Conservation (phyloP, 73 alveolate species). For the Breviolum minutum region DNA sequence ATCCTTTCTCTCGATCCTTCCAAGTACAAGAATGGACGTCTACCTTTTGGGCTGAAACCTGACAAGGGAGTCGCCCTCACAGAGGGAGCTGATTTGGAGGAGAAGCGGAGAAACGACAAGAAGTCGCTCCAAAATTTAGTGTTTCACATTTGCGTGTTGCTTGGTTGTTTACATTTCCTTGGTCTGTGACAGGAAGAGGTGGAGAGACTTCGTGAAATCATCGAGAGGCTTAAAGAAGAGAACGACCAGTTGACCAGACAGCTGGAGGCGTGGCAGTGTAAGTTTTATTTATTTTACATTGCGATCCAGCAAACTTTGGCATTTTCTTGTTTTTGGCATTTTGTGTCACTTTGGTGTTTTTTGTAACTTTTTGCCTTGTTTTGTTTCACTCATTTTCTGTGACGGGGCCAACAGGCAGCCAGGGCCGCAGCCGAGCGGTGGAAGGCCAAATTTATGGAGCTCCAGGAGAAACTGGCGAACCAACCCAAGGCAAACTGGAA, state of each 20-base stretch:
- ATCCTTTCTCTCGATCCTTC: slow-evolving; percentile 75
- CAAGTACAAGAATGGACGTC: slow-evolving; percentile 83
- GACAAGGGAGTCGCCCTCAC: slow-evolving; percentile 44
- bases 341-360: not conserved
- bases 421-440: slow-evolving; percentile 77
- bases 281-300: not conserved
- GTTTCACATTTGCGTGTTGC: not conserved
- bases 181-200: slow-evolving; percentile 29
- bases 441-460: slow-evolving; percentile 70
- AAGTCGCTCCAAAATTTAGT: no score
- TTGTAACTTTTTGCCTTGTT: not conserved
- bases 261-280: not conserved
- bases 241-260: slow-evolving; percentile 69
- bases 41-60: slow-evolving; percentile 91
- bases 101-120: not conserved
- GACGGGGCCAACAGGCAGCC: slow-evolving; percentile 11
- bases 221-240: slow-evolving; percentile 70
- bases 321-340: no score
- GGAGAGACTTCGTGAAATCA: slow-evolving; percentile 54
- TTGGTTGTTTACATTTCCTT: no score
- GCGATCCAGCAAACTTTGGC: not conserved
- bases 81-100: slow-evolving; percentile 26
- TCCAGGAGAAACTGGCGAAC: not conserved
- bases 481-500: not conserved
- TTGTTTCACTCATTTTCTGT: no score